Conservation (phyloP, 2,329 filamentous ascomycete genomes). For the Ophiostoma ips region DNA sequence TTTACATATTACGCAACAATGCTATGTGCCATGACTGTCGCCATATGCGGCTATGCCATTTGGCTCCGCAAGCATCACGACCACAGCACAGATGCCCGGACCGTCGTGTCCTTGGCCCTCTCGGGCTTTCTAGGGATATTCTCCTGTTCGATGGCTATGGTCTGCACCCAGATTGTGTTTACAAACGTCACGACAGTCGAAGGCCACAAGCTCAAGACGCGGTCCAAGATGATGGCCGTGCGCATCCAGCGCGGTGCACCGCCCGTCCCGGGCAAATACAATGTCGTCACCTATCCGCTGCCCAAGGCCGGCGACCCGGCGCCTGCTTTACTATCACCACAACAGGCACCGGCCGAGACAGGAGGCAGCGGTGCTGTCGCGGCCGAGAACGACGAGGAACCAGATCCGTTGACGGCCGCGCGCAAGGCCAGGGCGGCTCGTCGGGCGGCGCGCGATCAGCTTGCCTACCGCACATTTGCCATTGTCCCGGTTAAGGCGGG, state of each 20-base stretch:
- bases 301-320: conserved; percentile 6
- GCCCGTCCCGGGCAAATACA: conserved; percentile 37
- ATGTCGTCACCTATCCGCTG: conserved; percentile 15
- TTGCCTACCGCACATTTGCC: conserved; percentile 56
- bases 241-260: conserved; percentile 42
- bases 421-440: conserved; percentile 4
- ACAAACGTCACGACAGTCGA: conserved; percentile 79
- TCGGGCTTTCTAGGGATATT: conserved; percentile 69
- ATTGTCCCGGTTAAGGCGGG: conserved; percentile 59
- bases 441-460: conserved; percentile 24
- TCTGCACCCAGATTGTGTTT: conserved; percentile 54
- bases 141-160: conserved; percentile 59
- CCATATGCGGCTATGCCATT: conserved; percentile 40
- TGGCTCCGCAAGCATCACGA: conserved; percentile 26
- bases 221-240: conserved; percentile 61
- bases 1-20: conserved; percentile 62
- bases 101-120: conserved; percentile 53
- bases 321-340: background rate
- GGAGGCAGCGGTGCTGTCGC: no score
- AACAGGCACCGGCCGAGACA: background rate
- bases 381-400: conserved; percentile 6
- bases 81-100: conserved; percentile 27
- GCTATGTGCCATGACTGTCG: conserved; percentile 51
- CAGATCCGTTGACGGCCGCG: background rate
- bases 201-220: conserved; percentile 45